These are phyloP conservation scores for Gossypium turneri DNA, from an alignment of 345 rosid species.

Conservation along the genomic window DNA sequence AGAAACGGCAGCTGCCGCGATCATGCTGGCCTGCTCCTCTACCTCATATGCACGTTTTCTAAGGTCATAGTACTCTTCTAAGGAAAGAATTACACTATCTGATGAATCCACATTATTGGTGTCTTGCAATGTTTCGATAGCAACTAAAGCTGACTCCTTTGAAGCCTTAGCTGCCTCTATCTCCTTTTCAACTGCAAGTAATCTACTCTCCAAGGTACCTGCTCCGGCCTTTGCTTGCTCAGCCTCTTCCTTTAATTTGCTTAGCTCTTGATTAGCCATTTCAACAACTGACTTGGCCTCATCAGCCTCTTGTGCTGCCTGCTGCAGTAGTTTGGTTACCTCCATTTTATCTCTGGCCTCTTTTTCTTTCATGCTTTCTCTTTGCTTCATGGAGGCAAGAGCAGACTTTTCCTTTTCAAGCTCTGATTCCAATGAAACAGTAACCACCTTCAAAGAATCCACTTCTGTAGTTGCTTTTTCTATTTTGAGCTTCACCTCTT, in stretches of 20 bases:
- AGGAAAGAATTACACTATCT: conserved; percentile 57
- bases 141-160: conserved; percentile 70
- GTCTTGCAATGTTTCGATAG: conserved; percentile 82
- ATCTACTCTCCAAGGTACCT: conserved; percentile 59
- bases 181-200: conserved; percentile 73
- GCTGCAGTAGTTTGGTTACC: conserved; percentile 69
- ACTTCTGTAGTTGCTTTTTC: conserved; percentile 77
- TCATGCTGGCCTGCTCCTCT: conserved; percentile 64
- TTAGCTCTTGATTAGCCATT: conserved; percentile 64
- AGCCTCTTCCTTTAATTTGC: conserved; percentile 67
- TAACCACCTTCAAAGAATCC: conserved; percentile 60
- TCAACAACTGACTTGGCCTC: conserved; percentile 64
- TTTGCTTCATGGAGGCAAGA: conserved; percentile 52
- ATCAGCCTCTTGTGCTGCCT: conserved; percentile 71
- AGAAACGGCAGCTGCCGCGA: conserved; percentile 61
- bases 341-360: conserved; percentile 63
- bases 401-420: conserved; percentile 59
- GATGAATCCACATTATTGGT: conserved; percentile 36
- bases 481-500: conserved; percentile 71
- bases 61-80: conserved; percentile 85
- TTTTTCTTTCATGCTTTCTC: conserved; percentile 84
- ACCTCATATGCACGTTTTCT: conserved; percentile 76
- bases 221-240: conserved; percentile 84
- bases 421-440: conserved; percentile 54
- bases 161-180: conserved; percentile 85